Evolutionary conservation across 2,329 filamentous ascomycete species (phyloP).

Genomic region (Trichoderma hamatum): DNA sequence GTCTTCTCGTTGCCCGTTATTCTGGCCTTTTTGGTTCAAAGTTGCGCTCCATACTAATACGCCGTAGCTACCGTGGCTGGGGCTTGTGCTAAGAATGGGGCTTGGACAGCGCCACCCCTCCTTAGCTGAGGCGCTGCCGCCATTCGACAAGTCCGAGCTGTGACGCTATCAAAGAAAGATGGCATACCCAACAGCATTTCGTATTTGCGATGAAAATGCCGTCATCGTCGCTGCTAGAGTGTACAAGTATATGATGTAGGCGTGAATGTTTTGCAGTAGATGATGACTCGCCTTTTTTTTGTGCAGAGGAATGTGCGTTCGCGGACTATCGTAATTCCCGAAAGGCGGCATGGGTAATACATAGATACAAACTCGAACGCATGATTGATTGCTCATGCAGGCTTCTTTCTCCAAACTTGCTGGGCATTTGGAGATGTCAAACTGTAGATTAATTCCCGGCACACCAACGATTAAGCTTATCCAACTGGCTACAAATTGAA

Average conservation of each 20-base stretch:
- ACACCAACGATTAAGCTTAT: constrained; percentile 18
- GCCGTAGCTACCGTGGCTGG: background rate
- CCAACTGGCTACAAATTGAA: background rate
- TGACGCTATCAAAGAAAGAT: background rate
- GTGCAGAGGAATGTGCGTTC: background rate
- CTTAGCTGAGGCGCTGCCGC: background rate
- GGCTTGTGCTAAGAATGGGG: background rate
- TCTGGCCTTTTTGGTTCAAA: background rate
- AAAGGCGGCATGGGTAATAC: background rate
- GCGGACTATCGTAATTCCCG: constrained; percentile 15
- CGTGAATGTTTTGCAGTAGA: background rate
- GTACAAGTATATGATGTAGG: background rate
- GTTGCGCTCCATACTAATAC: background rate
- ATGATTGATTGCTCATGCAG: background rate
- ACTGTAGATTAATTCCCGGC: constrained; percentile 4
- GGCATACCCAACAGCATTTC: background rate
- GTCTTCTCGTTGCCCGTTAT: background rate
- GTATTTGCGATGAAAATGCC: background rate
- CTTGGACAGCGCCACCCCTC: background rate
- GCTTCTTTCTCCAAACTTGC: background rate
- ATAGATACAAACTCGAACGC: background rate
- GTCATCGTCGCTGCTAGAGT: background rate
- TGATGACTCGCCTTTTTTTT: background rate
- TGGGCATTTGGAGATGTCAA: background rate
- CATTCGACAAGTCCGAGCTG: background rate